Percentiles rank a stretch among this genome's conserved stretches.
phyloP scores from a whole-genome alignment of 106 monocot genomes.

The Allium fistulosum region DNA sequence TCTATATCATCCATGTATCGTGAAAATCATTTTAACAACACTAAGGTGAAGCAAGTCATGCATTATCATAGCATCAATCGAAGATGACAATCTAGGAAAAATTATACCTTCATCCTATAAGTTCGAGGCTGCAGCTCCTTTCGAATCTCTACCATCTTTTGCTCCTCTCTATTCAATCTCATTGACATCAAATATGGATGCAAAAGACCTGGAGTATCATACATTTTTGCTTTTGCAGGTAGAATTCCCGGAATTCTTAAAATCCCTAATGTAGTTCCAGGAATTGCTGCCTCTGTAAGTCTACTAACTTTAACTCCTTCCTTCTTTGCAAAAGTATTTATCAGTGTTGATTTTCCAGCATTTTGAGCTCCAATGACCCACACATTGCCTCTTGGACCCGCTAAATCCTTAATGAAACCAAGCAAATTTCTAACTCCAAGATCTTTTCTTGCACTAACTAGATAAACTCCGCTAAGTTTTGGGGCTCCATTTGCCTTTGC shows the following conservation, averaged over 20 bases:
- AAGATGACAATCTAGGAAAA: no score
- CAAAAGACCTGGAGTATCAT: slow-evolving; percentile 94
- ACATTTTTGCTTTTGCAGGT: slow-evolving; percentile 95
- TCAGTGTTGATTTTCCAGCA: slow-evolving; percentile 97
- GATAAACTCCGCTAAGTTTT: slow-evolving; percentile 68
- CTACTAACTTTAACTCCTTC: slow-evolving; percentile 61
- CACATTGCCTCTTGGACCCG: slow-evolving; percentile 88
- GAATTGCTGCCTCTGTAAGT: slow-evolving; percentile 87
- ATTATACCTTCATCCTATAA: slow-evolving; percentile 62
- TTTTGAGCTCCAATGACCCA: slow-evolving; percentile 99
- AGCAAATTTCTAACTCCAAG: slow-evolving; percentile 83
- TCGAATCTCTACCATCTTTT: slow-evolving; percentile 93
- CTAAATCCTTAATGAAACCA: slow-evolving; percentile 58
- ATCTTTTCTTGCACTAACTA: slow-evolving; percentile 84
- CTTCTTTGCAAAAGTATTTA: slow-evolving; percentile 76
- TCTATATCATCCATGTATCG: no score
- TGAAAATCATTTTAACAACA: no score
- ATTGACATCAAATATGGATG: slow-evolving; percentile 81
- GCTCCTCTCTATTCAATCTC: slow-evolving; percentile 82
- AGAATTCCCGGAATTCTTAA: slow-evolving; percentile 73
- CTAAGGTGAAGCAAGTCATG: no score
- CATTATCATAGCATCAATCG: no score
- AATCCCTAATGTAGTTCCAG: slow-evolving; percentile 92
- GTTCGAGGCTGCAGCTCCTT: slow-evolving; percentile 83
- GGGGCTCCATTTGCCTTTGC: slow-evolving; percentile 79